phyloP scores from a whole-genome alignment of 116 monocot genomes.

The Trichopus zeylanicus region DNA sequence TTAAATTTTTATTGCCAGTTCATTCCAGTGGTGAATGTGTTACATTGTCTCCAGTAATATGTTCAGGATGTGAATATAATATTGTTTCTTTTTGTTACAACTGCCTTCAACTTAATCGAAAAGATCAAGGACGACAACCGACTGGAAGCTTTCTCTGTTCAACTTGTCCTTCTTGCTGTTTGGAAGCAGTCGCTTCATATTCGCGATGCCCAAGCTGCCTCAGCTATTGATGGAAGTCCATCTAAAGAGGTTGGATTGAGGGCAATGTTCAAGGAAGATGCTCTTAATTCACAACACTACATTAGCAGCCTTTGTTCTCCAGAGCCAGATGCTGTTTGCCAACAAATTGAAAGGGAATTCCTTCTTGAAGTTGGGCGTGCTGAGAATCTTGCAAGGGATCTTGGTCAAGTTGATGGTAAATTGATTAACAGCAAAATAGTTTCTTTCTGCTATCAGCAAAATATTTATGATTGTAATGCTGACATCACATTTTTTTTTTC shows the following conservation, averaged over 20 bases:
- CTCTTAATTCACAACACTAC: slow-evolving; percentile 19
- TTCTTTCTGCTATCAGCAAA: background rate
- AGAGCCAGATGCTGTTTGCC: slow-evolving; percentile 27
- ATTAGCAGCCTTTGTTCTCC: slow-evolving; percentile 25
- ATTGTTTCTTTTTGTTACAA: background rate
- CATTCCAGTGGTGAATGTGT: background rate
- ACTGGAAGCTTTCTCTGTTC: slow-evolving; percentile 84
- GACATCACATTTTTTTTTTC: background rate
- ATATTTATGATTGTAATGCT: background rate
- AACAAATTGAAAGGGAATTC: slow-evolving; percentile 71
- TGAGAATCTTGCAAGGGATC: slow-evolving; percentile 60
- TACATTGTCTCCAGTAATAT: background rate
- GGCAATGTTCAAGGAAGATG: slow-evolving; percentile 13
- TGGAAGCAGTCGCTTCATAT: slow-evolving; percentile 96
- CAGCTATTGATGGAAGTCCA: slow-evolving; percentile 59
- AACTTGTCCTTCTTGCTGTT: slow-evolving; percentile 82
- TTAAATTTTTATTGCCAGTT: background rate
- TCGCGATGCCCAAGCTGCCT: slow-evolving; percentile 70
- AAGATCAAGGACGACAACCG: slow-evolving; percentile 40
- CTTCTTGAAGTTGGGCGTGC: slow-evolving; percentile 70
- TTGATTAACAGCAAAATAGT: background rate
- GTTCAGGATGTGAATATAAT: background rate
- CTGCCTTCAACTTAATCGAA: background rate
- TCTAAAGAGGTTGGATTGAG: slow-evolving; percentile 28
- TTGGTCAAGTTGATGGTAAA: slow-evolving; percentile 75